Percentiles rank a stretch among this genome's conserved stretches.
phyloP scores from a whole-genome alignment of 805 yeast genomes.

The Zygotorulaspora chibaensis region DNA sequence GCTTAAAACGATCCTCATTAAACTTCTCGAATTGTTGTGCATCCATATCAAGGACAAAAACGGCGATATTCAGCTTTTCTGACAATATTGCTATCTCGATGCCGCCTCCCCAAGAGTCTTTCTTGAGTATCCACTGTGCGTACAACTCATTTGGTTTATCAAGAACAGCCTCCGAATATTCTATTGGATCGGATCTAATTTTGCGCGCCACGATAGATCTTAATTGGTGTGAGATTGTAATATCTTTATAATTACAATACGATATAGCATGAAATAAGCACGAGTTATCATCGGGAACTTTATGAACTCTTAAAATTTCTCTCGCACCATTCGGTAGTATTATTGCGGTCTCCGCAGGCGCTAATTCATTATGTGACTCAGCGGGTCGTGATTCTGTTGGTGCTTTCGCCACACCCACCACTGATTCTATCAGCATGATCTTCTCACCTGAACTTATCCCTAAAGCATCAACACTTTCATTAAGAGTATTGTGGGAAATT shows the following conservation, averaged over 20 bases:
- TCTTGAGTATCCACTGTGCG: constrained; percentile 54
- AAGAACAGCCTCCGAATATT: constrained; percentile 53
- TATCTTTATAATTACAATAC: constrained; percentile 44
- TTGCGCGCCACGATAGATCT: constrained; percentile 48
- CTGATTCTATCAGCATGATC: constrained; percentile 30
- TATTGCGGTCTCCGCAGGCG: constrained; percentile 5
- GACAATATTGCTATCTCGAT: constrained; percentile 66
- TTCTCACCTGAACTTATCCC: constrained; percentile 61
- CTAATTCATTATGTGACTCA: not conserved
- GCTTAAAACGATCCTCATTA: constrained; percentile 39
- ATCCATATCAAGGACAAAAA: constrained; percentile 62
- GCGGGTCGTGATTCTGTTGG: not conserved
- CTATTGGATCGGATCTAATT: constrained; percentile 41
- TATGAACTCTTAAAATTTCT: constrained; percentile 45
- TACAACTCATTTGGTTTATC: constrained; percentile 43
- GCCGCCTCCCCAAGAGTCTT: constrained; percentile 79
- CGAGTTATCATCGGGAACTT: constrained; percentile 73
- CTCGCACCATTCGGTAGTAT: constrained; percentile 19
- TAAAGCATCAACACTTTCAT: constrained; percentile 33
- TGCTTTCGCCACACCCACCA: constrained; percentile 7
- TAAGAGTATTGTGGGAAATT: constrained; percentile 19
- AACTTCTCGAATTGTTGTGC: constrained; percentile 55
- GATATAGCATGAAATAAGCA: constrained; percentile 67
- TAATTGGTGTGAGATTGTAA: constrained; percentile 44
- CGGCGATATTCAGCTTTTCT: constrained; percentile 45